Conservation (phyloP, 2,329 filamentous ascomycete species). For the Ceratocystis cubensis region DNA sequence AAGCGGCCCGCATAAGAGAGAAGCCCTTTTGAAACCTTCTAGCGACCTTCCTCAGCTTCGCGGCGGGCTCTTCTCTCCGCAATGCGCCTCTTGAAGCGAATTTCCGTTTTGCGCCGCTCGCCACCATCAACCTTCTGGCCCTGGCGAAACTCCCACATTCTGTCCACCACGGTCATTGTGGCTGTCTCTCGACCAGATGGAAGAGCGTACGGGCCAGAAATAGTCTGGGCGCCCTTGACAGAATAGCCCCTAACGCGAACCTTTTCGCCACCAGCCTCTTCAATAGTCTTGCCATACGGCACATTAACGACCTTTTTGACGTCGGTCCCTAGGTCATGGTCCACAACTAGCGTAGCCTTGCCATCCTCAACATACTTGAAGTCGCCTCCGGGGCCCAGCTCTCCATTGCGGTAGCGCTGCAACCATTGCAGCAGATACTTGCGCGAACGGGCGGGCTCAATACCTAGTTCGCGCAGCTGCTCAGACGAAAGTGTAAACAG, state of each 20-base stretch:
- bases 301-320: slow-evolving; percentile 45
- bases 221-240: slow-evolving; percentile 54
- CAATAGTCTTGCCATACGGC: slow-evolving; percentile 34
- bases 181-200: slow-evolving; percentile 52
- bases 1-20: neutral
- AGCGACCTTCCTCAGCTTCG: slow-evolving; percentile 32
- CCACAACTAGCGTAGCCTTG: slow-evolving; percentile 39
- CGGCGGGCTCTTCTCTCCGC: slow-evolving; percentile 62
- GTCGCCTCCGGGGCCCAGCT: slow-evolving; percentile 73
- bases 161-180: slow-evolving; percentile 60
- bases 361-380: slow-evolving; percentile 55
- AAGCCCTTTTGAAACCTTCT: neutral
- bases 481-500: slow-evolving; percentile 70
- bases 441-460: slow-evolving; percentile 72
- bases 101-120: slow-evolving; percentile 76
- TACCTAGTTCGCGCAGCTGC: slow-evolving; percentile 69
- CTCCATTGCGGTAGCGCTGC: slow-evolving; percentile 66
- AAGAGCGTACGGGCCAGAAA: slow-evolving; percentile 63
- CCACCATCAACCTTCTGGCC: slow-evolving; percentile 93
- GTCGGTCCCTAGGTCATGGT: slow-evolving; percentile 30
- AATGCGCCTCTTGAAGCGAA: slow-evolving; percentile 73
- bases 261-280: slow-evolving; percentile 13
- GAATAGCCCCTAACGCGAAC: slow-evolving; percentile 51
- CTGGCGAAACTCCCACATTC: slow-evolving; percentile 81
- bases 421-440: slow-evolving; percentile 81